These are phyloP conservation scores for Stephanodiscus triporus DNA, from an alignment of 108 stramenopile species.

Conservation along the genomic window DNA sequence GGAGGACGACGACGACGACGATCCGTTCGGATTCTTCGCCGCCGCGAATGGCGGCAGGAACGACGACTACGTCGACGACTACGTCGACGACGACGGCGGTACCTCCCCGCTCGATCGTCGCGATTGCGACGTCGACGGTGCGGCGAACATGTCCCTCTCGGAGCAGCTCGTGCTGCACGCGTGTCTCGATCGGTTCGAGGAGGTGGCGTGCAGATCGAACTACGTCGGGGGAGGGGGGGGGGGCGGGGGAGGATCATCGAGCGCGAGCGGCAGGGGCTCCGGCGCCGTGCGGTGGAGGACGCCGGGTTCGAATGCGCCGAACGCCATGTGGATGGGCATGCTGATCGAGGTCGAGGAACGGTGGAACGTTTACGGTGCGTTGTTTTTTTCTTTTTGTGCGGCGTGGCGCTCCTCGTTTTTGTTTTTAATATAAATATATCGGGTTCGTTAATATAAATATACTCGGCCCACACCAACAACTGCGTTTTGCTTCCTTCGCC, in stretches of 20 bases:
- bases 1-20: conserved; percentile 21
- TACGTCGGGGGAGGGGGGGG: background rate
- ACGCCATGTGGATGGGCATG: conserved; percentile 55
- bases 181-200: conserved; percentile 53
- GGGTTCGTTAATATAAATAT: too few species aligned
- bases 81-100: too few species aligned
- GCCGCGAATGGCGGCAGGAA: background rate
- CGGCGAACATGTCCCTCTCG: conserved; percentile 52
- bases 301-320: conserved; percentile 35
- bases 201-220: conserved; percentile 28
- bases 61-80: too few species aligned
- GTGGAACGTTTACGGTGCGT: conserved; percentile 46
- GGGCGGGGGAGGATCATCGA: conserved; percentile 5
- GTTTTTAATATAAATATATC: too few species aligned
- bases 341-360: conserved; percentile 46
- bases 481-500: background rate
- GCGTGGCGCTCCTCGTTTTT: background rate
- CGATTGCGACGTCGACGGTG: too few species aligned
- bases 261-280: too few species aligned
- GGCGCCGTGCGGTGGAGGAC: conserved; percentile 43
- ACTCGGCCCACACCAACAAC: too few species aligned
- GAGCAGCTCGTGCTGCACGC: conserved; percentile 53
- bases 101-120: too few species aligned
- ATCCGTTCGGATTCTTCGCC: conserved; percentile 41
- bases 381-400: background rate